phyloP scores from a whole-genome alignment of 768 basidiomycete species.

The Leccinum variicolor region DNA sequence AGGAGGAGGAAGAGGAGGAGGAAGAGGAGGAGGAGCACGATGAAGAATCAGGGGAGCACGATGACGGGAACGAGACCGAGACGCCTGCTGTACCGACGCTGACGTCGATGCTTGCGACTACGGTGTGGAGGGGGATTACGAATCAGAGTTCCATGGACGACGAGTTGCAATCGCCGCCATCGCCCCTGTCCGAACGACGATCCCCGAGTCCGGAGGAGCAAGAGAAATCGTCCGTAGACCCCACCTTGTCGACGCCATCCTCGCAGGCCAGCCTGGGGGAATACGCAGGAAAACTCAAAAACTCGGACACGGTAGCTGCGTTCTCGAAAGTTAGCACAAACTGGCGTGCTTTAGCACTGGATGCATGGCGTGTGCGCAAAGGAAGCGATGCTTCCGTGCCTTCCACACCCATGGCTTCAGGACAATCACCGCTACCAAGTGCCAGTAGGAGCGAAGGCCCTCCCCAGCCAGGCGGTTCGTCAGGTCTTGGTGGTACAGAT shows the following conservation, averaged over 20 bases:
- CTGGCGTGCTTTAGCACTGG: slow-evolving; percentile 61
- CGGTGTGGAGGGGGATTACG: slow-evolving; percentile 76
- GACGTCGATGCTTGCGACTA: slow-evolving; percentile 53
- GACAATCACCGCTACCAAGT: slow-evolving; percentile 17
- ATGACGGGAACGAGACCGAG: slow-evolving; percentile 47
- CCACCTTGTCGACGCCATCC: slow-evolving; percentile 14
- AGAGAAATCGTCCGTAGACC: slow-evolving; percentile 13
- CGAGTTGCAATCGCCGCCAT: slow-evolving; percentile 40
- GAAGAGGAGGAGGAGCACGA: slow-evolving; percentile 29
- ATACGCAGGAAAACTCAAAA: slow-evolving; percentile 71
- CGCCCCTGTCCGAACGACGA: slow-evolving; percentile 30
- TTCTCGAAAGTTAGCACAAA: slow-evolving; percentile 74
- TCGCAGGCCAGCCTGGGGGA: slow-evolving; percentile 50
- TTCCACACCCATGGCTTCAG: background rate
- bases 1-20: no score
- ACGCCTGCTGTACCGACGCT: slow-evolving; percentile 36
- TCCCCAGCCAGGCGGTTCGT: slow-evolving; percentile 14
- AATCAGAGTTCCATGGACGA: slow-evolving; percentile 73
- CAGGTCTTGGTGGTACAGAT: background rate
- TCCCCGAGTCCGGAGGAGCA: slow-evolving; percentile 24
- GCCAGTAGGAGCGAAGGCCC: slow-evolving; percentile 22
- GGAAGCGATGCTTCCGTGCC: slow-evolving; percentile 8
- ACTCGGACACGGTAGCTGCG: slow-evolving; percentile 68
- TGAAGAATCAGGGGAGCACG: slow-evolving; percentile 27
- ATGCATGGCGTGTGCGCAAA: slow-evolving; percentile 28